Evolutionary conservation across 495 filamentous ascomycete genomes (phyloP), one percentile per base, ranked within the genome.

Genomic region (Penicillium cataractarum): DNA sequence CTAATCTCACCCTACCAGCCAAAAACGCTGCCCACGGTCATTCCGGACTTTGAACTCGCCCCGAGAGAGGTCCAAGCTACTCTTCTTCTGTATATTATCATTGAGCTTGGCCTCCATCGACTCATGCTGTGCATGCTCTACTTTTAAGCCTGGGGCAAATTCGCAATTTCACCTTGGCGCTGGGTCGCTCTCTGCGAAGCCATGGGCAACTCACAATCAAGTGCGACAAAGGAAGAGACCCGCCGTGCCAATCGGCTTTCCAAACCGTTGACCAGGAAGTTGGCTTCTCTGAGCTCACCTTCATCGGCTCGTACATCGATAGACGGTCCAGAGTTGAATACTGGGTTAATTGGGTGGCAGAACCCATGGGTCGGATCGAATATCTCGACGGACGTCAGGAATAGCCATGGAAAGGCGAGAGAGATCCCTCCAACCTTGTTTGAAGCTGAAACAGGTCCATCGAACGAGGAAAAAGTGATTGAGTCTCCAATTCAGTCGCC

Each of bases 131-230:
- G 39, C 58, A 62, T 62, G 61, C 21, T 56, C 19, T 50, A 29
- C 39, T 7, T 32, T 62, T 62, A 46, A 65, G 59, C 40, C 55
- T 49, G 44, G 53, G 63, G 67, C 50, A 59, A 57, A 58, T 49
- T 62, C 57, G 33, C 49, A 60, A 58, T 54, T 50, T 54, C 58
- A 52, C 44, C 40, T 57, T 60, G 44, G 56, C 61, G 39, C 37
- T 53, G 52, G 60, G 56, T 27, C 29, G 51, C 44, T 52, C 31
- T 27, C 35, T 62, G 17, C 40, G 54, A 66, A 73, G 70, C 52
- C 67, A 80, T 80, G 74, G 76, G 76, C 66, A 78, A 74, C 60
- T 65, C 65, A 49, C 70, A 75, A 58, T 81, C 79, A 29, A 71
- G 65, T 21, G 64, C 63, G 63, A 71, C 65, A 44, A 76, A 69